Conservation (phyloP, 805 yeast genomes). For the Millerozyma acaciae region DNA sequence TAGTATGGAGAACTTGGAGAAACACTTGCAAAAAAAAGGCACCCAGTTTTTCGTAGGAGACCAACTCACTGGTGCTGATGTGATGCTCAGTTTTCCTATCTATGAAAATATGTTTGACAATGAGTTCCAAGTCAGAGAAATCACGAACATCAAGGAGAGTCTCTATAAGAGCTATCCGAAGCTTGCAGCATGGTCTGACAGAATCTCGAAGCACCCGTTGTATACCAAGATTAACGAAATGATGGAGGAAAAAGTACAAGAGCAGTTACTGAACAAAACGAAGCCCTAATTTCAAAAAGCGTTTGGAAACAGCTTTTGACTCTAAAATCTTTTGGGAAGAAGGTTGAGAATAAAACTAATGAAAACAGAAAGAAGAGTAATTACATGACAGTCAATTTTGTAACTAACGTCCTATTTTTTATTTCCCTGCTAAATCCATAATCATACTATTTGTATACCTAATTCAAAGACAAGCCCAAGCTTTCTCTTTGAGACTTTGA, state of each 20-base stretch:
- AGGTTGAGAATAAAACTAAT: too few relatives aligned
- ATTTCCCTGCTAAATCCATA: too few relatives aligned
- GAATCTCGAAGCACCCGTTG: slow-evolving; percentile 27
- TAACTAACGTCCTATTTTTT: too few relatives aligned
- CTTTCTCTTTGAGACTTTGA: slow-evolving; percentile 54
- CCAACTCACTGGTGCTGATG: slow-evolving; percentile 36
- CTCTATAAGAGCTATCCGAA: slow-evolving; percentile 30
- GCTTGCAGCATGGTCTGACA: slow-evolving; percentile 35
- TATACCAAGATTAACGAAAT: slow-evolving; percentile 27
- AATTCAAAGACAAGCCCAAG: slow-evolving; percentile 28
- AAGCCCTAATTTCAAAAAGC: too few relatives aligned
- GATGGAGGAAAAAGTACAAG: slow-evolving; percentile 29
- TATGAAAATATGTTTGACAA: slow-evolving; percentile 35
- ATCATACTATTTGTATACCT: too few relatives aligned
- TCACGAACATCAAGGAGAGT: slow-evolving; percentile 31
- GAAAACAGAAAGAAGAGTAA: too few relatives aligned
- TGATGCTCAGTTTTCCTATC: slow-evolving; percentile 34
- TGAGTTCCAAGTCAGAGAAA: slow-evolving; percentile 30
- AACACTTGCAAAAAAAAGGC: slow-evolving; percentile 19
- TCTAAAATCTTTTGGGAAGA: too few relatives aligned
- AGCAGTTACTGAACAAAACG: too few relatives aligned
- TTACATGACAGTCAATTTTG: too few relatives aligned
- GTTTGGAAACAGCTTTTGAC: too few relatives aligned
- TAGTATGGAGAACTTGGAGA: slow-evolving; percentile 28
- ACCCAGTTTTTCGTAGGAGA: slow-evolving; percentile 37